Evolutionary conservation across 2,329 filamentous ascomycete species (phyloP), one percentile per base, ranked within the genome.

Genomic region (Epichloe aotearoae): DNA sequence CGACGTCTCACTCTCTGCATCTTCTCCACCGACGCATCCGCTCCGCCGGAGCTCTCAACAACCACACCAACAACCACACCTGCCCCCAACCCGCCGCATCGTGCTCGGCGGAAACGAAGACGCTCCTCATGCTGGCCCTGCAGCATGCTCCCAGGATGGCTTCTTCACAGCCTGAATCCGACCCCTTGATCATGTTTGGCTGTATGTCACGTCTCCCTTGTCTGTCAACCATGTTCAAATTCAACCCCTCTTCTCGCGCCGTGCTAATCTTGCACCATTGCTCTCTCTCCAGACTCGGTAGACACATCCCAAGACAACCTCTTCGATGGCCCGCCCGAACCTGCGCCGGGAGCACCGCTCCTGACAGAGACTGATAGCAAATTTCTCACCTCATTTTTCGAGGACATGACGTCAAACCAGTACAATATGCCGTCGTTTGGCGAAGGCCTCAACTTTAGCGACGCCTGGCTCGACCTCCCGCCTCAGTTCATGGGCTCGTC

Each of bases 401-500:
- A 76, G 50, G 70, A 72, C 50, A 69, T 82, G 51, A 71, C 68
- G 47, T 69, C 75, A 5, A 70, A 77, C 54, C 69, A 74, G 36
- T 76, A 73, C 58, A 70, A 69, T 51, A 67, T 68, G 53, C 66
- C 70, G 36, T 73, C 73, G 5, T 77, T 74, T 54, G 73, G 73
- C 43, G 75, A 77, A 57, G 71, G 73, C 10, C 67, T 73, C 38
- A 69, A 70, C 56, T 75, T 70, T 57, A 74, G 63, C 58, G 73
- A 74, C 40, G 67, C 69, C 50, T 82, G 77, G 77, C 64, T 72
- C 45, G 77, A 80, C 52, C 67, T 84, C 19, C 82, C 82, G 5
- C 82, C 82, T 2, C 74, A 74, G 46, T 80, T 85, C 56, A 77
- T 86, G 67, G 82, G 82, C 47, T 79, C 82, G 12, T 71, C 77